Percentiles rank a stretch among this genome's conserved stretches.
Conservation (phyloP, 2,329 filamentous ascomycete species). For the Alternaria triticina region DNA sequence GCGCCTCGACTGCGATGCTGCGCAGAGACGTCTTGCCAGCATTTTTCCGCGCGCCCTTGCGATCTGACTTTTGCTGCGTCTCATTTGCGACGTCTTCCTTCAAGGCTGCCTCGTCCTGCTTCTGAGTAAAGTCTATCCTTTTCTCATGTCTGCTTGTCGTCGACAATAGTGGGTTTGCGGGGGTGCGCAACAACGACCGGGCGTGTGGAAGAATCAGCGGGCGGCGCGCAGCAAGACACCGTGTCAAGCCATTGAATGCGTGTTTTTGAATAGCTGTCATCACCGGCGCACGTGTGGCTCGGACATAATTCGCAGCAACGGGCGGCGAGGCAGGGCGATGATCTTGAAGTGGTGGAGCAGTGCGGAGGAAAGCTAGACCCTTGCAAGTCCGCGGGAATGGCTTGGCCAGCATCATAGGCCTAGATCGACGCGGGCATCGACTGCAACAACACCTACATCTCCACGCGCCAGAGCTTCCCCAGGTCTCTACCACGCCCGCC, state of each 20-base stretch:
- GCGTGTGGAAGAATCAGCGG: not conserved
- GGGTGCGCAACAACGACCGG: conserved; percentile 9
- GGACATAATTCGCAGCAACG: conserved; percentile 23
- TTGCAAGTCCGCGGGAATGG: conserved; percentile 17
- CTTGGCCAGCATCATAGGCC: conserved; percentile 42
- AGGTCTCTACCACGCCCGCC: conserved; percentile 23
- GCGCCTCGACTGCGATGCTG: conserved; percentile 84
- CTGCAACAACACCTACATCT: conserved; percentile 27
- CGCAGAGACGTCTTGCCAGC: conserved; percentile 63
- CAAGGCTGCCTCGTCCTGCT: conserved; percentile 19
- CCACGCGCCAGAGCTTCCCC: conserved; percentile 24
- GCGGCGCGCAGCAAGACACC: conserved; percentile 22
- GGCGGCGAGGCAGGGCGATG: not conserved
- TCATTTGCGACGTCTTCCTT: conserved; percentile 22
- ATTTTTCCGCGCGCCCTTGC: conserved; percentile 38
- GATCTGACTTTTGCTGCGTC: conserved; percentile 9
- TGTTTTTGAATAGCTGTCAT: conserved; percentile 33
- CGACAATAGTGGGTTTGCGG: conserved; percentile 20
- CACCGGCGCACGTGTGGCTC: conserved; percentile 18
- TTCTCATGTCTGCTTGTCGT: conserved; percentile 17
- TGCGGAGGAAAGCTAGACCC: conserved; percentile 19
- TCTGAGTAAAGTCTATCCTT: conserved; percentile 34
- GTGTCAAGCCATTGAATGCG: conserved; percentile 30
- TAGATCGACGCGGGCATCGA: conserved; percentile 23
- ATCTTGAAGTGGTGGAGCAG: conserved; percentile 12